Percentiles rank a stretch among this genome's conserved stretches.
phyloP scores from a whole-genome alignment of 192 early-diverging fungal genomes.

The Coemansia sp. region DNA sequence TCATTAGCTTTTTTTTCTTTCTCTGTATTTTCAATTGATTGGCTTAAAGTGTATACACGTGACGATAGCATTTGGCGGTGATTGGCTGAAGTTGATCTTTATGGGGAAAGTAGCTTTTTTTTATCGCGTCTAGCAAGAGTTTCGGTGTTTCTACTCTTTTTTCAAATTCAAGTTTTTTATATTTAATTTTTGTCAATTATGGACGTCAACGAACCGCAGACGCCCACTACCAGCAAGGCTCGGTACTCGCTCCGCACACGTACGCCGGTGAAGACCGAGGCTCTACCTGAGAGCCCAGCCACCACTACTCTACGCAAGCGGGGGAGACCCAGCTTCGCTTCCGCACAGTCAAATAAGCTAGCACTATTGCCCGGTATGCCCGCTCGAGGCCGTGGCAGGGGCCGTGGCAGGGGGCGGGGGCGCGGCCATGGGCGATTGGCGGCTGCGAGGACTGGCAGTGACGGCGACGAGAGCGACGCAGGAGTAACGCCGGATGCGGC shows the following conservation, averaged over 20 bases:
- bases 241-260: conserved; percentile 44
- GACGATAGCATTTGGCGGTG: neutral
- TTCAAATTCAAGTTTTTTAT: neutral
- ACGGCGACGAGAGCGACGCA: conserved; percentile 6
- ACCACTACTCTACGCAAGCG: conserved; percentile 32
- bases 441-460: neutral
- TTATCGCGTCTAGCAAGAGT: neutral
- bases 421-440: neutral
- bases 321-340: neutral
- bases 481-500: conserved; percentile 15
- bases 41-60: neutral
- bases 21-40: neutral
- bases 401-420: conserved; percentile 3
- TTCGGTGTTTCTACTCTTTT: neutral
- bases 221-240: neutral
- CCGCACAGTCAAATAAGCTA: neutral
- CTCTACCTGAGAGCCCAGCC: neutral
- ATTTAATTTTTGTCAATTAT: conserved; percentile 9
- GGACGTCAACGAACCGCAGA: conserved; percentile 10
- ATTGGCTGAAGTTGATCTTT: neutral
- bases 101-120: neutral
- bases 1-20: conserved; percentile 4
- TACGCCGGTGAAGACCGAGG: conserved; percentile 17
- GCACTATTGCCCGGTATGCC: neutral
- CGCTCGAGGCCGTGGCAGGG: neutral